Evolutionary conservation across 2,329 filamentous ascomycete genomes (phyloP).

Genomic region (Dendrostoma leiphaemia): DNA sequence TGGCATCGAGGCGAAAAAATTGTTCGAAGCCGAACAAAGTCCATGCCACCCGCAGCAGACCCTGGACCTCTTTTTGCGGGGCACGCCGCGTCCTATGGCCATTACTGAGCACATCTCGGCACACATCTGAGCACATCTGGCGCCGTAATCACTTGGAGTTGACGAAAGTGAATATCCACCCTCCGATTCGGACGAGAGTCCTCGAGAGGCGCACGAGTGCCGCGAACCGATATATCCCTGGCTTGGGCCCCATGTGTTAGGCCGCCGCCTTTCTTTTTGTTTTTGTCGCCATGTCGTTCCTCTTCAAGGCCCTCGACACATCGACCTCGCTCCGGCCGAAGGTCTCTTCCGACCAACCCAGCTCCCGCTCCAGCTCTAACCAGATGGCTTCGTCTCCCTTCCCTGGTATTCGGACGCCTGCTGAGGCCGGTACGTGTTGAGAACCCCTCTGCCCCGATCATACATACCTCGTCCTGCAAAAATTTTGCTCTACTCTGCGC

Average conservation of each 20-base stretch:
- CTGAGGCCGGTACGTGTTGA: slow-evolving; percentile 60
- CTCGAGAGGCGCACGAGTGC: slow-evolving; percentile 9
- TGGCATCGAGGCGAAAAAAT: slow-evolving; percentile 8
- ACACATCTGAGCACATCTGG: slow-evolving; percentile 2
- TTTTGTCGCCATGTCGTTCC: slow-evolving; percentile 32
- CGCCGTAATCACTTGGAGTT: slow-evolving; percentile 12
- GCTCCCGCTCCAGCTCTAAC: no score
- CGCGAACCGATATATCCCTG: slow-evolving; percentile 9
- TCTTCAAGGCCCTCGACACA: slow-evolving; percentile 28
- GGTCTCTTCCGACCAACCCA: slow-evolving; percentile 23
- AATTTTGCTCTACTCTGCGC: no score
- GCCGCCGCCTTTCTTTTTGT: background rate
- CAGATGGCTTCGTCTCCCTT: slow-evolving; percentile 39
- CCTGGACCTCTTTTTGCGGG: background rate
- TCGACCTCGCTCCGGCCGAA: slow-evolving; percentile 20
- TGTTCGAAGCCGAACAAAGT: slow-evolving; percentile 3
- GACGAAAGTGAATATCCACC: slow-evolving; percentile 7
- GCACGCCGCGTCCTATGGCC: background rate
- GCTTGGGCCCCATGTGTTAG: background rate
- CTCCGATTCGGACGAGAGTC: slow-evolving; percentile 4
- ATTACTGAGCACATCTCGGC: background rate
- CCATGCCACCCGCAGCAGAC: slow-evolving; percentile 3
- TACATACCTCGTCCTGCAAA: background rate
- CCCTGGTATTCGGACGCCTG: slow-evolving; percentile 52
- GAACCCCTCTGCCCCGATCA: background rate